Evolutionary conservation across 306 rosid genomes (phyloP), one percentile per base, ranked within the genome.

Genomic region (Canavalia ensiformis): DNA sequence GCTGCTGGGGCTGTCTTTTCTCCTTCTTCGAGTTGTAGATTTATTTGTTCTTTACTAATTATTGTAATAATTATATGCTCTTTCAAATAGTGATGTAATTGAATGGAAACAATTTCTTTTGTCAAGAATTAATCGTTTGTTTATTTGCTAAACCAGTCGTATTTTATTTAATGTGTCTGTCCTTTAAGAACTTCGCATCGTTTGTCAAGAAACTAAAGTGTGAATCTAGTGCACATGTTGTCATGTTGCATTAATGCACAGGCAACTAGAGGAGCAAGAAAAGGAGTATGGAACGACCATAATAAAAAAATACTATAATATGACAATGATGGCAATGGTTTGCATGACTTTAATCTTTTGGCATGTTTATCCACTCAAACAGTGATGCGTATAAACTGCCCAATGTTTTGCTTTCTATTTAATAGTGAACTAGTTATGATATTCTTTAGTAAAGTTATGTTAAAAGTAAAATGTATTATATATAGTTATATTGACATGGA

Each of bases 41-140:
- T 82, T 87, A 89, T 89, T 18, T 87, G 86, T 80, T 88, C 81
- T 59, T 82, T 72, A 70, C 81, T 76, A 45, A 85, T 82, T 90
- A 74, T 83, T 91, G 97, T 90, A 89, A 90, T 93, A 90, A 89
- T 87, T 86, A 70, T 81, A 88, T 45, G 85, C 81, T 63, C 75
- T 86, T 86, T 82, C 72, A 82, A 76, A 84, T 70, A 74, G 77
- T 72, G 74, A 75, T 87, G 87, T 80, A 88, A 82, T 75, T 18
- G 79, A 82, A 87, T 69, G 85, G 62, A 78, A 86, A 83, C 80
- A 62, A 45, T 77, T 73, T 72, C 25, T 18, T 18, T 18, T 75
- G 37, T 28, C 33, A 41, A 60, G 30, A 25, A 49, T 31, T 65
- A 39, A 51, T n/a, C 1, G 11, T 47, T 63, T 76, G 51, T 33